Conservation (phyloP, 1,284 basidiomycete genomes). For the Cryptococcus sp. region DNA sequence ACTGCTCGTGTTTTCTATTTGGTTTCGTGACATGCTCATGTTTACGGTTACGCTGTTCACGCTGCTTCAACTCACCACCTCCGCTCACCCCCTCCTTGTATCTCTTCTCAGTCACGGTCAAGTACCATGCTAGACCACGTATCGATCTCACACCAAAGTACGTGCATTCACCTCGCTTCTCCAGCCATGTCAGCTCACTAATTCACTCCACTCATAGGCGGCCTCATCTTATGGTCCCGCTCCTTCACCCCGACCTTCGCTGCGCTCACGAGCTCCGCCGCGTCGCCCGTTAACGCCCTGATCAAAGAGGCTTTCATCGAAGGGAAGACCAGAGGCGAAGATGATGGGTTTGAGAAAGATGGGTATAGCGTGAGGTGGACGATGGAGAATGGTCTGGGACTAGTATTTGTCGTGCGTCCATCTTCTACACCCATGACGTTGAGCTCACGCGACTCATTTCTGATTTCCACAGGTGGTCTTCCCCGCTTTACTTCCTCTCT, state of each 20-base stretch:
- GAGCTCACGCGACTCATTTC: background rate
- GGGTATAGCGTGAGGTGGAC: slow-evolving; percentile 91
- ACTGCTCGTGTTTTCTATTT: too few species aligned
- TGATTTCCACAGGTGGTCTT: slow-evolving; percentile 73
- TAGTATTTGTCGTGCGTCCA: slow-evolving; percentile 83
- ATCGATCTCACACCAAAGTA: slow-evolving; percentile 86
- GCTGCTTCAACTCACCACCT: too few species aligned
- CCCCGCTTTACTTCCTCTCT: slow-evolving; percentile 91
- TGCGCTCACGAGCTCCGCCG: slow-evolving; percentile 68
- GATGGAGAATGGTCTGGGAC: slow-evolving; percentile 85
- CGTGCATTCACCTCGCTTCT: slow-evolving; percentile 13
- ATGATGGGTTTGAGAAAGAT: slow-evolving; percentile 84
- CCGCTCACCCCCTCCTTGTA: too few species aligned
- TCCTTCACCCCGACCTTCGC: slow-evolving; percentile 85
- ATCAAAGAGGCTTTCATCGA: slow-evolving; percentile 89
- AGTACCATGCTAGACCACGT: slow-evolving; percentile 77
- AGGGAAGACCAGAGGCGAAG: slow-evolving; percentile 57
- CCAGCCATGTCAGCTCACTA: background rate
- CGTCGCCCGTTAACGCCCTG: slow-evolving; percentile 85
- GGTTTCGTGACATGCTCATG: too few species aligned
- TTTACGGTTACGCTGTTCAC: too few species aligned
- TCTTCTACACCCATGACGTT: background rate
- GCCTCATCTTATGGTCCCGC: slow-evolving; percentile 86
- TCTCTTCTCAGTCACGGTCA: too few species aligned
- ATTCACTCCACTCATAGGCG: slow-evolving; percentile 59